Evolutionary conservation across 495 filamentous ascomycete species (phyloP), one percentile per base, ranked within the genome.

Genomic region (Lasiosphaeria hispida): DNA sequence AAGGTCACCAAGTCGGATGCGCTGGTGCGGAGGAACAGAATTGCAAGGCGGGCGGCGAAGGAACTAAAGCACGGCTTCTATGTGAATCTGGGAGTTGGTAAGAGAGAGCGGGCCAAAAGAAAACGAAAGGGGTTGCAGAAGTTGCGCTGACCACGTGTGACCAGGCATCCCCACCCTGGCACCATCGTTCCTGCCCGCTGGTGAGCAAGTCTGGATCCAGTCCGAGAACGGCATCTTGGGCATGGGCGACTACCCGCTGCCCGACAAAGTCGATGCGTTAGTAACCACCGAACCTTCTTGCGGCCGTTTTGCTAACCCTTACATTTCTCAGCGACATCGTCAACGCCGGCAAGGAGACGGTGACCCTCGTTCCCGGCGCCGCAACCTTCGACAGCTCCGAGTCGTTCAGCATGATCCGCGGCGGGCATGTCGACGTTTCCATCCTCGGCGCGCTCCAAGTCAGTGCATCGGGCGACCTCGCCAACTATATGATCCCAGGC

Each of bases 21-120:
- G 15, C 70, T 71, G 9, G 62, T 68, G 18, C 72, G 79, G 51
- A 67, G 84, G 34, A 77, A 82, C 59, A 74, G 83, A 41, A 87
- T 87, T 52, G 84, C 84, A 0, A 74, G 74, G 38, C 68, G 85
- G 33, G 83, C 84, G 11, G 80, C 83, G 0, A 81, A 83, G 67
- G 84, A 87, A 66, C 73, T 87, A 42, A 83, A 82, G 67, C 70
- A 83, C 43, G 85, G 85, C 9, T 86, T 71, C 64, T 87, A 87
- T 63, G 84, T 83, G n/a, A 87, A 87, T 63, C 72, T 87, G 0
- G 85, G 85, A 10, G 83, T 87, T 40, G 81, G 79, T 66, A 55
- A 64, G 60, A 35, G 14, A 1, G 23, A 19, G 4, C 6, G 9
- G 4, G 13, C 5, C 38, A 4, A 8, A 17, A 14, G 13, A 34